A percentile compares a stretch with the other conserved stretches of the same genome.
These are phyloP conservation scores for Monosporascus sp. DNA, from an alignment of 2,329 filamentous ascomycete genomes.

Conservation along the genomic window DNA sequence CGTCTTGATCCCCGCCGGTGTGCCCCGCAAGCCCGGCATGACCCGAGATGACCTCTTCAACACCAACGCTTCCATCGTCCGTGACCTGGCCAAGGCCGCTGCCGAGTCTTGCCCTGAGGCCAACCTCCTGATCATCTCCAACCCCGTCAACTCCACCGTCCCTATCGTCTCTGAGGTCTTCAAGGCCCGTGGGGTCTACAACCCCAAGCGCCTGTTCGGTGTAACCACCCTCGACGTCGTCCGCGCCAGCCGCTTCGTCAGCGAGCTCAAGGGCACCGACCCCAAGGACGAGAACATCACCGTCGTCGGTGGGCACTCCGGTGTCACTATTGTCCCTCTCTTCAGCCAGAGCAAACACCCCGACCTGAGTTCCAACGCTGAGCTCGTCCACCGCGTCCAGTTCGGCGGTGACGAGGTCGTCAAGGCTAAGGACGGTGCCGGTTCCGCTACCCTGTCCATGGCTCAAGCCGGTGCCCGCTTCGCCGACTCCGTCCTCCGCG, in stretches of 20 bases:
- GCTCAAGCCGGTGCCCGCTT: conserved; percentile 83
- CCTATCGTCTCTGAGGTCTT: conserved; percentile 96
- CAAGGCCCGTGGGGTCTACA: conserved; percentile 94
- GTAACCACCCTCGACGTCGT: conserved; percentile 99
- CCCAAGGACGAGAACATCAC: conserved; percentile 90
- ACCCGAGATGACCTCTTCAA: conserved; percentile 99
- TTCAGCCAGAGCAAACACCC: conserved; percentile 90
- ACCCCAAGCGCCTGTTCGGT: conserved; percentile 98
- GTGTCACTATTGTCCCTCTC: conserved; percentile 96
- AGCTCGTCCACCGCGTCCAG: conserved; percentile 90
- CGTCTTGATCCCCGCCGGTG: conserved; percentile 95
- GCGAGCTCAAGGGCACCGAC: conserved; percentile 85
- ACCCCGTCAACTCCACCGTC: conserved; percentile 99
- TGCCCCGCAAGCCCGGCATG: conserved; percentile 99
- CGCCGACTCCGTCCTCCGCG: conserved; percentile 90
- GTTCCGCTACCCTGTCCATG: conserved; percentile 97
- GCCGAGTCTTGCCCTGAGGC: conserved; percentile 85
- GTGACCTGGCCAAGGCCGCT: conserved; percentile 92
- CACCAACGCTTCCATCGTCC: conserved; percentile 99
- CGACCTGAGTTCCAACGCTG: conserved; percentile 71
- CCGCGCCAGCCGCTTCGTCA: conserved; percentile 96
- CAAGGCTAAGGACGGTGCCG: conserved; percentile 96
- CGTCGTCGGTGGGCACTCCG: conserved; percentile 95
- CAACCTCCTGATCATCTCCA: conserved; percentile 95
- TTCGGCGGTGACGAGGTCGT: conserved; percentile 99